Percentiles rank a stretch among this genome's conserved stretches.
These are phyloP conservation scores for Pterula multifida DNA, from an alignment of 1,284 basidiomycete species.

Conservation along the genomic window DNA sequence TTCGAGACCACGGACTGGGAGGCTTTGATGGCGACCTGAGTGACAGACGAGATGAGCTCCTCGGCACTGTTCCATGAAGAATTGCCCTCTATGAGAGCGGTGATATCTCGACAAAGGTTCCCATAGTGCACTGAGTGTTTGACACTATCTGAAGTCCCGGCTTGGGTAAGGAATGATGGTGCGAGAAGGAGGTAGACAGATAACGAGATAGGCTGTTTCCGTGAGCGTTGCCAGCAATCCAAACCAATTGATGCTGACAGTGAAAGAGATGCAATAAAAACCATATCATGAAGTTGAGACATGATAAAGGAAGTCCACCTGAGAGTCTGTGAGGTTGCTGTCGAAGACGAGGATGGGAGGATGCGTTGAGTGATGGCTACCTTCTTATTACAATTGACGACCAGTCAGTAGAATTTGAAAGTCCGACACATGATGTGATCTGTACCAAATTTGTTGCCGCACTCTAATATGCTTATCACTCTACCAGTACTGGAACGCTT, in stretches of 20 bases:
- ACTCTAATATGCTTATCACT: no score
- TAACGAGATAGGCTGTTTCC: constrained; percentile 27
- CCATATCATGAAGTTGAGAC: constrained; percentile 18
- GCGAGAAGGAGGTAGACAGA: constrained; percentile 29
- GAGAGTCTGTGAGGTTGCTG: no score
- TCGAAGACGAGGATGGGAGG: neutral
- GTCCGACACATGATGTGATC: no score
- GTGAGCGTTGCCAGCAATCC: constrained; percentile 35
- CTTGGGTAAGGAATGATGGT: constrained; percentile 21
- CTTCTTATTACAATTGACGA: no score
- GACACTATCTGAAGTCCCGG: constrained; percentile 32
- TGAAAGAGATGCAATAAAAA: constrained; percentile 28
- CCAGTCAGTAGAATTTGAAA: no score
- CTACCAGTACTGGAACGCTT: no score
- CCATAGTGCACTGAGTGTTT: constrained; percentile 37
- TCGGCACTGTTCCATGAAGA: constrained; percentile 14
- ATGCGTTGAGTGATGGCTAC: no score
- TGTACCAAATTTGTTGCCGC: no score
- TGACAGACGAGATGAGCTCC: constrained; percentile 22
- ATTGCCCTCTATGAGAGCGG: constrained; percentile 15
- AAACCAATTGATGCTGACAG: constrained; percentile 27
- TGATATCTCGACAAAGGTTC: constrained; percentile 29
- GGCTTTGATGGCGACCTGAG: constrained; percentile 6
- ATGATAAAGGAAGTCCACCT: no score
- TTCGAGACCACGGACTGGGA: neutral